Evolutionary conservation across 2,329 filamentous ascomycete genomes (phyloP), one percentile per base, ranked within the genome.

Genomic region (Leptographium wingfieldii): DNA sequence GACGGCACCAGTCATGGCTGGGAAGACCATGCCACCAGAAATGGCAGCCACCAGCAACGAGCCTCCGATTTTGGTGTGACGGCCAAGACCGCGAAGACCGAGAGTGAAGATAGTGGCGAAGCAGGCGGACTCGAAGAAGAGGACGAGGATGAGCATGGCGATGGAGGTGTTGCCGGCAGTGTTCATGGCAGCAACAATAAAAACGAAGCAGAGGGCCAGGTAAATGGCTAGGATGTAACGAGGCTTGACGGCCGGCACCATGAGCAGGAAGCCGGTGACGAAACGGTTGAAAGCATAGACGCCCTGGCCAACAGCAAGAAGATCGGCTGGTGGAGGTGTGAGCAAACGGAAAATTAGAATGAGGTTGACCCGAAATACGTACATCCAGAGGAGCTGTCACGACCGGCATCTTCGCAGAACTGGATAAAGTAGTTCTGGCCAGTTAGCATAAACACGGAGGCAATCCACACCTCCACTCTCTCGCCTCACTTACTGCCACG

Each of bases 21-120:
- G 80, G 49, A 82, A 80, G 10, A 77, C 73, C 58, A 79, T 79
- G n/a, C 78, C 80, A 6, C 81, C 80, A 3, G 73, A 74, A 5
- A 83, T 80, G 55, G 77, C 78, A 1, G 74, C 78, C 1, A 84
- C 76, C 40, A 84, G 78, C 63, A 79, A 75, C 1, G 77, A 77
- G 2, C 75, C 76, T 6, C 80, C 80, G 53, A 74, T 70, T 70
- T 83, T 83, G 19, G 76, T 79, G 70, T 82, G 77, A 31, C 76
- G 75, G 22, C 80, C 80, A 1, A 84, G 73, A 0, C 80, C 81
- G 12, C 80, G 74, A 68, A 84, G 80, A 0, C 79, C 78, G 5
- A 83, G 72, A 0, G 80, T 79, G 59, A 83, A 80, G 64, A 83
- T 83, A 49, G 79, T 82, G 1, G 81, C 79, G 69, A 84, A 84